phyloP scores from a whole-genome alignment of 2,329 filamentous ascomycete genomes.

The Neopestalotiopsis sp. region DNA sequence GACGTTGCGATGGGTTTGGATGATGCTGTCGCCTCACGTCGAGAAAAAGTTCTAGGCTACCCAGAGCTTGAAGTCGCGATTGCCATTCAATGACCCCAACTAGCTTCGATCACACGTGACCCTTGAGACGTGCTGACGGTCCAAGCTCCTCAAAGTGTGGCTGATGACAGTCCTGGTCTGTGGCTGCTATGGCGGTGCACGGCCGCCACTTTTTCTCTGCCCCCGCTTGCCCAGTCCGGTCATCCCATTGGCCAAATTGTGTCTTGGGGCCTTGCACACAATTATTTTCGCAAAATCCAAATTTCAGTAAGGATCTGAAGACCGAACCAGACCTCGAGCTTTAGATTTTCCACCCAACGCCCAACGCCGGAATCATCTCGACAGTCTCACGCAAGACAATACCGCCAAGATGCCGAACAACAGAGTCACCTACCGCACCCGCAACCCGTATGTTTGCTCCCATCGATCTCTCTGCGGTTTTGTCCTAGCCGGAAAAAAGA shows the following conservation, averaged over 20 bases:
- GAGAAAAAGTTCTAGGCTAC: constrained; percentile 9
- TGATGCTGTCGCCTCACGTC: constrained; percentile 15
- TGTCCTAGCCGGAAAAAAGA: neutral
- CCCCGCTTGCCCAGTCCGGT: neutral
- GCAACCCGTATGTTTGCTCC: constrained; percentile 73
- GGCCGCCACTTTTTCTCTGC: constrained; percentile 5
- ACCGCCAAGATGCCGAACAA: constrained; percentile 63
- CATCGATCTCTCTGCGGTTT: neutral
- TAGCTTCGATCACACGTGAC: constrained; percentile 9
- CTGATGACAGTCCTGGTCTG: neutral
- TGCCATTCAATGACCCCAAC: neutral
- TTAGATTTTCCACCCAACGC: constrained; percentile 17
- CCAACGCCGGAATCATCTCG: constrained; percentile 23
- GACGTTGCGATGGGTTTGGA: constrained; percentile 16
- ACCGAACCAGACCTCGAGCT: constrained; percentile 6
- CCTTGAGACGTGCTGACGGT: neutral
- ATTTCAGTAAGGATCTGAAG: constrained; percentile 21
- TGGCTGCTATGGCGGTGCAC: neutral
- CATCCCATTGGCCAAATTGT: neutral
- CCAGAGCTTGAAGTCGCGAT: constrained; percentile 1
- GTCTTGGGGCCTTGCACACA: constrained; percentile 11
- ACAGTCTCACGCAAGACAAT: constrained; percentile 24
- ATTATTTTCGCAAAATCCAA: constrained; percentile 18
- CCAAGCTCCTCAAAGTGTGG: constrained; percentile 9
- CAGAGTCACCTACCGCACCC: constrained; percentile 74